Evolutionary conservation across 305 asterid genomes (phyloP), one percentile per base, ranked within the genome.

Genomic region (Ruellia speciosa): DNA sequence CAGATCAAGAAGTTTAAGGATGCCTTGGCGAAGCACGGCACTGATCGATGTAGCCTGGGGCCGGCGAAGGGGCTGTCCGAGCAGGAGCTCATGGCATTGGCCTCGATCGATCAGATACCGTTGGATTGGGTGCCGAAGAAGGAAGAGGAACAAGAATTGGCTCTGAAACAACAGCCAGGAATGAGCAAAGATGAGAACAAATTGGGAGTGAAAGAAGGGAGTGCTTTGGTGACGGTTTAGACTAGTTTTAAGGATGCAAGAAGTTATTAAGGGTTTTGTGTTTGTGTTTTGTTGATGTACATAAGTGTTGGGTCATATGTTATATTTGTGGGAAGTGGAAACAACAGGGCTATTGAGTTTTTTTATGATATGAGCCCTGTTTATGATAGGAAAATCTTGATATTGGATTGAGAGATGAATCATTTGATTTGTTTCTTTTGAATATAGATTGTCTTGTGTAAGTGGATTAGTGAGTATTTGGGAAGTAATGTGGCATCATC

Each of bases 1-100:
- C 74, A 80, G 87, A 79, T 86, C 73, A 83, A 84, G 78, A 79
- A 79, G 66, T 79, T 79, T 49, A 79, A 73, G 59, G 85, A 73
- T 60, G 85, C 85, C 43, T 20, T 79, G 48, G 78, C 72, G 24
- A 79, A 74, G 50, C 72, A 79, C 49, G 75, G 78, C 17, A 68
- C 74, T 0, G 78, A 73, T n/a, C 59, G 73, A 10, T 73, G 68
- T 16, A 64, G 71, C 18, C 52, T 72, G 35, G 79, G 77, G 20
- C 76, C 81, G 19, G 65, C 79, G 6, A 79, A 70, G 52, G 84
- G 84, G 13, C 67, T 79, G 0, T 75, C 73, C 16, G 79, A 70
- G n/a, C 33, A 73, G 7, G 84, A 79, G 46, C 52, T 79, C 4
- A 13, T 70, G 62, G 79, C 77, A 52, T 66, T 79, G 50, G 79